Percentiles rank a stretch among this genome's conserved stretches.
These are phyloP conservation scores for Saturnispora besseyi DNA, from an alignment of 805 yeast species.

Conservation along the genomic window DNA sequence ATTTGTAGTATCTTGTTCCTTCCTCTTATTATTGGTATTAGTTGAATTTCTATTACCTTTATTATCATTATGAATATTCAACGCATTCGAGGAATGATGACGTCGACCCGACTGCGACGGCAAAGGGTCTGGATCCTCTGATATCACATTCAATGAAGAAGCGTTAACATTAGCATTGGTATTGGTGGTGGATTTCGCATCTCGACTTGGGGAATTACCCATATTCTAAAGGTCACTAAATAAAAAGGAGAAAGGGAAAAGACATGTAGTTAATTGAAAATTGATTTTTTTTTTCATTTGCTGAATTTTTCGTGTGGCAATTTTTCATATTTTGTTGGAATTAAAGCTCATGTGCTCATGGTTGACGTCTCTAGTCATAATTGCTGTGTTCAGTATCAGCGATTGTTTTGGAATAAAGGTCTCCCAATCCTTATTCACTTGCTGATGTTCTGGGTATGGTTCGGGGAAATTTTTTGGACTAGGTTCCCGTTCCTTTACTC, in stretches of 20 bases:
- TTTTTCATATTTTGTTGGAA: neutral
- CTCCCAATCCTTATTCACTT: neutral
- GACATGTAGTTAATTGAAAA: neutral
- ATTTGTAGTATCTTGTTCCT: neutral
- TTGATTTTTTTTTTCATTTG: neutral
- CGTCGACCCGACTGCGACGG: constrained; percentile 20
- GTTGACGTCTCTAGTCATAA: neutral
- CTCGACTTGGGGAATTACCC: constrained; percentile 8
- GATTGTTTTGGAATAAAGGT: neutral
- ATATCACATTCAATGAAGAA: constrained; percentile 9
- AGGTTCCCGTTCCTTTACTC: neutral
- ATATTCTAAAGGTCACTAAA: neutral
- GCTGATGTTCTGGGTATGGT: no score
- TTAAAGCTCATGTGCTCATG: neutral
- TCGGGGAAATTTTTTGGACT: no score
- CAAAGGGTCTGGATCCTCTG: constrained; percentile 30
- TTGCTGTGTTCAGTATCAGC: neutral
- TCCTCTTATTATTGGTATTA: constrained; percentile 7
- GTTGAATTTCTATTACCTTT: neutral
- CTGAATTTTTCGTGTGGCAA: neutral
- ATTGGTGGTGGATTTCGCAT: neutral
- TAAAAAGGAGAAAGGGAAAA: neutral
- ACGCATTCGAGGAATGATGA: constrained; percentile 5
- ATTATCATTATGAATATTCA: constrained; percentile 11
- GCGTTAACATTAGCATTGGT: neutral